These are phyloP conservation scores for Senna siamea DNA, from an alignment of 306 rosid species.

Conservation along the genomic window DNA sequence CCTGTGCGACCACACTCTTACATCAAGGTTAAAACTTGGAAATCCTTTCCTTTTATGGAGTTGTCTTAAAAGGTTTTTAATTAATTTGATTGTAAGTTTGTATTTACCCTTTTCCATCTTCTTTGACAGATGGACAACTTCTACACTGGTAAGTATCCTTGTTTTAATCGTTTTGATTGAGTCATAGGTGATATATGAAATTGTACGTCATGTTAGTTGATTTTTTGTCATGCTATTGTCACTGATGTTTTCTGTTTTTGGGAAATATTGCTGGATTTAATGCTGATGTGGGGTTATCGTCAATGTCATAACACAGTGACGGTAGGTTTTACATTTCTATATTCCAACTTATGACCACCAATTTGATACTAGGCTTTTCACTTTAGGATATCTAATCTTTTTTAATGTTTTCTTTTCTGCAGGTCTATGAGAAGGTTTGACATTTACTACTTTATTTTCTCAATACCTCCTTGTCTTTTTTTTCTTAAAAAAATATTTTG, in stretches of 20 bases:
- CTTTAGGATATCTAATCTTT: conserved; percentile 41
- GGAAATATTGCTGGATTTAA: conserved; percentile 43
- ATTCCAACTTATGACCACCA: conserved; percentile 5
- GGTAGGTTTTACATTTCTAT: conserved; percentile 57
- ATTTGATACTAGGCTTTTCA: conserved; percentile 28
- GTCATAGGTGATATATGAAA: conserved; percentile 25
- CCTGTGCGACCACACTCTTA: conserved; percentile 99
- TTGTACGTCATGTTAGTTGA: conserved; percentile 11
- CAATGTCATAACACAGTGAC: conserved; percentile 79
- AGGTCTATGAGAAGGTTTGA: conserved; percentile 98
- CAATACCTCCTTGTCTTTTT: conserved; percentile 35
- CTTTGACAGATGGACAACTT: conserved; percentile 97
- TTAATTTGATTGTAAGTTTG: conserved; percentile 31
- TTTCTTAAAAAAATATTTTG: too few species aligned
- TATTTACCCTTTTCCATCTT: conserved; percentile 38
- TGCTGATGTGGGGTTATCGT: conserved; percentile 51
- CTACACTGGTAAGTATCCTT: conserved; percentile 80
- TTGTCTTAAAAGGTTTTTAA: conserved; percentile 15
- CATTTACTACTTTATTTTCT: conserved; percentile 35
- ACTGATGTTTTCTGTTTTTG: conserved; percentile 47
- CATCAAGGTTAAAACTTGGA: conserved; percentile 75
- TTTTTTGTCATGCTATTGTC: conserved; percentile 36
- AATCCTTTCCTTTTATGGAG: conserved; percentile 28
- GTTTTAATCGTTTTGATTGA: conserved; percentile 26
- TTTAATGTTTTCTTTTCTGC: conserved; percentile 43